These are phyloP conservation scores for Diaporthe ilicicola DNA, from an alignment of 2,329 filamentous ascomycete species.

Conservation along the genomic window DNA sequence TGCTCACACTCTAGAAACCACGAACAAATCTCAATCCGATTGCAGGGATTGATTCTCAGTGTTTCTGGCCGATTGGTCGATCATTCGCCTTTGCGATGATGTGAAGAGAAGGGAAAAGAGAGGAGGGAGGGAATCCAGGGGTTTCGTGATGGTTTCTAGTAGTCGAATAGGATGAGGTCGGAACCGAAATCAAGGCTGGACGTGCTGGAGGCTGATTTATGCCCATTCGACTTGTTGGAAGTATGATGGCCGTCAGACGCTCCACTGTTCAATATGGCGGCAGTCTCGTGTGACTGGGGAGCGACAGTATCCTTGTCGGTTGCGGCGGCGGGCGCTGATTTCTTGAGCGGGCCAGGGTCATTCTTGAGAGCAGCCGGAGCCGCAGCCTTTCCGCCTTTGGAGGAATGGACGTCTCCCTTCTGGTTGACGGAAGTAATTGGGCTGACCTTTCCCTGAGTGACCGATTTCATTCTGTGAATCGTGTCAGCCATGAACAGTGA, in stretches of 20 bases:
- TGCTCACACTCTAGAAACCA: background rate
- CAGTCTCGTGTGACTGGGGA: background rate
- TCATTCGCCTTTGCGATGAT: background rate
- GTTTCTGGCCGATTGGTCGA: background rate
- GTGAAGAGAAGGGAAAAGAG: background rate
- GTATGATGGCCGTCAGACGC: background rate
- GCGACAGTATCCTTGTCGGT: too few relatives aligned
- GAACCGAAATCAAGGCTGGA: background rate
- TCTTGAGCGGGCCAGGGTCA: background rate
- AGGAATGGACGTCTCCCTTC: background rate
- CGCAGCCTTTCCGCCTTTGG: background rate
- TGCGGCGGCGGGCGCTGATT: background rate
- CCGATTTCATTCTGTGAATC: background rate
- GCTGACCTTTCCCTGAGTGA: background rate
- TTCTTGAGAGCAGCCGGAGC: background rate
- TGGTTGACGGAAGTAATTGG: background rate
- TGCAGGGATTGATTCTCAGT: background rate
- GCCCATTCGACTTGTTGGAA: background rate
- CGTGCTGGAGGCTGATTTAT: background rate
- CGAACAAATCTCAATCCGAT: background rate
- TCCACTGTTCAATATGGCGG: background rate
- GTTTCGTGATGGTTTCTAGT: background rate
- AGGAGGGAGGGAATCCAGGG: too few relatives aligned
- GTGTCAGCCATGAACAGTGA: background rate
- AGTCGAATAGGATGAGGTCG: conserved; percentile 12